Percentiles rank a stretch among this genome's conserved stretches.
These are phyloP conservation scores for Ustilago tritici DNA, from an alignment of 1,284 basidiomycete species.

Conservation along the genomic window DNA sequence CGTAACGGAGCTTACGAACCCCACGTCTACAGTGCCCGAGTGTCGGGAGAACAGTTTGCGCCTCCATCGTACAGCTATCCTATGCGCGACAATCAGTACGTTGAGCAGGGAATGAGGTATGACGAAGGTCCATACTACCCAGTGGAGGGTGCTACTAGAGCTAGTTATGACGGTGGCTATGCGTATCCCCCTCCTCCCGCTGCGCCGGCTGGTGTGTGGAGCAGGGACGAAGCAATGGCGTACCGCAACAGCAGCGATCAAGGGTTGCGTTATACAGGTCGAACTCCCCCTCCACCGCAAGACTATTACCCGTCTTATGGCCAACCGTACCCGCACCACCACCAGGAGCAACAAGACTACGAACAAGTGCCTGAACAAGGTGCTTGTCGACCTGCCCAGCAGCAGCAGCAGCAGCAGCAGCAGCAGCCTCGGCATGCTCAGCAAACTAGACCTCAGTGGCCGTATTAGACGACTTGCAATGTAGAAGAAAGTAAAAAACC, in stretches of 20 bases:
- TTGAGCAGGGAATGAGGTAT: not conserved
- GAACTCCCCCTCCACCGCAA: not conserved
- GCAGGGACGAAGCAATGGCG: not conserved
- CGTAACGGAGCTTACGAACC: not conserved
- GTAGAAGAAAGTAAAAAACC: not conserved
- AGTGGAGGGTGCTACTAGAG: not conserved
- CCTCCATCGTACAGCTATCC: slow-evolving; percentile 2
- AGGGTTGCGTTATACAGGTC: not conserved
- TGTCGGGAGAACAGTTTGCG: not conserved
- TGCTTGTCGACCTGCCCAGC: not conserved
- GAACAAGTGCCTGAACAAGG: slow-evolving; percentile 2
- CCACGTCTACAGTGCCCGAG: not conserved
- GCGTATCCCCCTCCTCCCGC: not conserved
- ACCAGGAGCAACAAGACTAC: not conserved
- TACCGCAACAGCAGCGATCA: not conserved
- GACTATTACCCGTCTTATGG: slow-evolving; percentile 3
- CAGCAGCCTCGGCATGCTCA: not conserved
- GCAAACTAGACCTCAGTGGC: slow-evolving; percentile 10
- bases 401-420: slow-evolving; percentile 5
- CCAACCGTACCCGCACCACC: not conserved
- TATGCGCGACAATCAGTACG: not conserved
- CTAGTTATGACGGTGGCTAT: not conserved
- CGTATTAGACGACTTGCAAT: slow-evolving; percentile 11
- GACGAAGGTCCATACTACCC: not conserved
- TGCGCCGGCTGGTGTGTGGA: not conserved